Conservation (phyloP, 2,329 filamentous ascomycete genomes). For the Xylariales sp. region DNA sequence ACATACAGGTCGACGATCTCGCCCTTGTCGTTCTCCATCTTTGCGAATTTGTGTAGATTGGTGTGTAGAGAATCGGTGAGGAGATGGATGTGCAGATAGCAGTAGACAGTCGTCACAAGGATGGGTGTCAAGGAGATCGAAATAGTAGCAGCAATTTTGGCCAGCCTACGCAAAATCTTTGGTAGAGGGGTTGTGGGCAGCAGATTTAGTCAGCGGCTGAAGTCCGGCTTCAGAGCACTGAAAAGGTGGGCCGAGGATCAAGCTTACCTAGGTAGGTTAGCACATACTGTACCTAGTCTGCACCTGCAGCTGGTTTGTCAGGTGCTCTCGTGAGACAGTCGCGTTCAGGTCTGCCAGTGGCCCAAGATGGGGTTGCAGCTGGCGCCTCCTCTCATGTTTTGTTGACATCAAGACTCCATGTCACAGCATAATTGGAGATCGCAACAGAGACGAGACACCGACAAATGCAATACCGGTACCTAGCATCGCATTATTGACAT, state of each 20-base stretch:
- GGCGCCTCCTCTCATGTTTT: neutral
- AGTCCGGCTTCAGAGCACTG: neutral
- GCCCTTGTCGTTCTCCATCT: constrained; percentile 99
- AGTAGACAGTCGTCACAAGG: constrained; percentile 4
- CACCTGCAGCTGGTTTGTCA: constrained; percentile 24
- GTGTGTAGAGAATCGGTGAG: constrained; percentile 24
- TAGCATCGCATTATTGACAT: too few relatives aligned
- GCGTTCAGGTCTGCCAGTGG: constrained; percentile 9
- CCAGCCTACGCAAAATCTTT: constrained; percentile 2
- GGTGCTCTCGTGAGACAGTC: constrained; percentile 24
- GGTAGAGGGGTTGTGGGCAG: constrained; percentile 8
- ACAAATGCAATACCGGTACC: too few relatives aligned
- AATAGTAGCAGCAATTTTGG: neutral
- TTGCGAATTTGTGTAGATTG: constrained; percentile 40
- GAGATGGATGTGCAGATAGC: constrained; percentile 4
- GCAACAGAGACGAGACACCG: too few relatives aligned
- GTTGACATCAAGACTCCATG: constrained; percentile 6
- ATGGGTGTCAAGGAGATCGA: neutral
- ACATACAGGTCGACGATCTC: constrained; percentile 98
- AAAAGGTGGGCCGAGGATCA: neutral
- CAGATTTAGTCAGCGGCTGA: constrained; percentile 5
- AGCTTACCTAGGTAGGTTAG: neutral
- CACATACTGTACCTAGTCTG: neutral
- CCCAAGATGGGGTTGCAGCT: neutral
- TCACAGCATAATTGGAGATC: too few relatives aligned